A percentile compares a stretch with the other conserved stretches of the same genome.
Conservation (phyloP, 2,329 filamentous ascomycete genomes). For the Exophiala viscosa region DNA sequence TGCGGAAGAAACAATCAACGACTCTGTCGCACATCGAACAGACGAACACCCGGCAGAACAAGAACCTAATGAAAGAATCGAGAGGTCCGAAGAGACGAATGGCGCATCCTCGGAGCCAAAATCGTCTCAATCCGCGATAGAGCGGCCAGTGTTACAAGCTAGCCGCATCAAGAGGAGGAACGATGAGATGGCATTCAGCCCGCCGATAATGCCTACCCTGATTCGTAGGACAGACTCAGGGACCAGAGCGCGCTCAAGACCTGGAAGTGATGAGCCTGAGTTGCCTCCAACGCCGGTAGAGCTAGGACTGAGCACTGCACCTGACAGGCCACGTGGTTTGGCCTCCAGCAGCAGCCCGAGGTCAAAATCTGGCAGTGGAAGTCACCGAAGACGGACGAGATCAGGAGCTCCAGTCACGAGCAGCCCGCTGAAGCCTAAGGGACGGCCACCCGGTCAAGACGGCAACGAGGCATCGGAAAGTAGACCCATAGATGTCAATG, state of each 20-base stretch:
- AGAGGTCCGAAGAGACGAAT: too few relatives aligned
- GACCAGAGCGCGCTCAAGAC: background rate
- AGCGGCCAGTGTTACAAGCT: too few relatives aligned
- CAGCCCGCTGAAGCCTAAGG: slow-evolving; percentile 28
- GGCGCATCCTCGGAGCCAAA: too few relatives aligned
- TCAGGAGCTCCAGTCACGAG: slow-evolving; percentile 16
- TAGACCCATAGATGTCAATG: slow-evolving; percentile 6
- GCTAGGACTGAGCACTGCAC: slow-evolving; percentile 20
- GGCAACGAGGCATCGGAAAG: slow-evolving; percentile 1
- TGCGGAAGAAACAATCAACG: background rate
- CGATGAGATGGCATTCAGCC: slow-evolving; percentile 4
- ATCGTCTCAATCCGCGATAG: too few relatives aligned
- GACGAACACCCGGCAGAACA: background rate
- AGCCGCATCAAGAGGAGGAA: background rate
- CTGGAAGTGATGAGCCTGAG: slow-evolving; percentile 20
- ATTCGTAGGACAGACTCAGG: slow-evolving; percentile 13
- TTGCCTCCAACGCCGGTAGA: slow-evolving; percentile 28
- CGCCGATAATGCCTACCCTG: slow-evolving; percentile 19
- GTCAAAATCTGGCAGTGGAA: slow-evolving; percentile 21
- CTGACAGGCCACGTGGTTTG: slow-evolving; percentile 26
- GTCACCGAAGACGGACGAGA: slow-evolving; percentile 11
- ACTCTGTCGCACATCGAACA: background rate
- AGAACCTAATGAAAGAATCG: background rate
- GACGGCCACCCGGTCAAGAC: background rate
- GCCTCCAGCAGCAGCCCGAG: slow-evolving; percentile 25